A percentile compares a stretch with the other conserved stretches of the same genome.
phyloP scores from a whole-genome alignment of 257 asterid species.

The Gynochthodes officinalis region DNA sequence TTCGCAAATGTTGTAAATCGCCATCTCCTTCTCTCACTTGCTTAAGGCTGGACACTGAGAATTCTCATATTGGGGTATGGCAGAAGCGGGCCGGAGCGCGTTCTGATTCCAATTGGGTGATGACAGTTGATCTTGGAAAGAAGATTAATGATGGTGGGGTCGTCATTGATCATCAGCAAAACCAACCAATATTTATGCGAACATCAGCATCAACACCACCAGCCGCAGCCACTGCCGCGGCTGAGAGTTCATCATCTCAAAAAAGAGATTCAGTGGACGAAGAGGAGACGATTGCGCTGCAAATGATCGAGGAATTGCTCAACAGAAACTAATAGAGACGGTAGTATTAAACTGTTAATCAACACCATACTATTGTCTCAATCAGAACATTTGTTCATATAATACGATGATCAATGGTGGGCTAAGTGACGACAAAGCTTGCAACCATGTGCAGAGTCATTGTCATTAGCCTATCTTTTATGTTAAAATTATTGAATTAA shows the following conservation, averaged over 20 bases:
- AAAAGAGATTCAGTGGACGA: constrained; percentile 23
- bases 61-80: constrained; percentile 59
- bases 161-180: background rate
- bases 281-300: constrained; percentile 49
- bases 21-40: constrained; percentile 58
- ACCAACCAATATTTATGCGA: background rate
- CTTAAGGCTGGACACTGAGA: constrained; percentile 54
- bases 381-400: background rate
- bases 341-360: too few species aligned
- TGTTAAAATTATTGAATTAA: background rate
- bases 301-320: constrained; percentile 57
- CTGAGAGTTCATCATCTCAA: background rate
- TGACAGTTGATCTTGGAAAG: constrained; percentile 49
- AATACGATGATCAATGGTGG: too few species aligned
- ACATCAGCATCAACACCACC: background rate
- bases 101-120: constrained; percentile 49
- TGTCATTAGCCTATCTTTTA: background rate
- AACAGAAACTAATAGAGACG: constrained; percentile 27
- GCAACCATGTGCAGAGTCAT: constrained; percentile 16
- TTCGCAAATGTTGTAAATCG: constrained; percentile 37
- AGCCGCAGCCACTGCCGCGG: background rate
- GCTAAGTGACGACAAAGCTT: background rate
- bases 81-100: constrained; percentile 51
- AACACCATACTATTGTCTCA: background rate
- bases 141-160: background rate